A percentile compares a stretch with the other conserved stretches of the same genome.
Evolutionary conservation across 2,329 filamentous ascomycete genomes (phyloP).

Genomic region (Colletotrichum orchidophilum): DNA sequence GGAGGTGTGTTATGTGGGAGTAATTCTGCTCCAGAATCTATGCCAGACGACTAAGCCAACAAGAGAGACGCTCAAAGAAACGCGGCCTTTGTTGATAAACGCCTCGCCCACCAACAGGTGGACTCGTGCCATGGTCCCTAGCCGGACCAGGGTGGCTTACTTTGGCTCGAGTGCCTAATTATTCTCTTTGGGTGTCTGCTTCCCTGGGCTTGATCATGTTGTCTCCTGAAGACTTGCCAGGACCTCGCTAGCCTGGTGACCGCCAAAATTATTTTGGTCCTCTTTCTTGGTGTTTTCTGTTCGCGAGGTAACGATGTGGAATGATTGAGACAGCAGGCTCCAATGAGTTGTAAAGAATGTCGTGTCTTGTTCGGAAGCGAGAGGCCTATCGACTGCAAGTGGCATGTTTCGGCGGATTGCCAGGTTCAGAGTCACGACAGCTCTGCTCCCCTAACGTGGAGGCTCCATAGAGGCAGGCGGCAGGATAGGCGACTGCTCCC

Average conservation of each 20-base stretch:
- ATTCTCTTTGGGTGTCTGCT: not conserved
- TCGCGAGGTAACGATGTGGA: slow-evolving; percentile 27
- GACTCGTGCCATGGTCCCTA: slow-evolving; percentile 26
- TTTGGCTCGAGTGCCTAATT: slow-evolving; percentile 10
- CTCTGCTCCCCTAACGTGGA: slow-evolving; percentile 14
- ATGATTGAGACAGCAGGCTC: slow-evolving; percentile 18
- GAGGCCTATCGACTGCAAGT: slow-evolving; percentile 17
- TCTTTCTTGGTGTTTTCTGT: not conserved
- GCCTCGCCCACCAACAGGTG: slow-evolving; percentile 21
- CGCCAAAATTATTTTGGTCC: not conserved
- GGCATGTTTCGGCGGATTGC: slow-evolving; percentile 27
- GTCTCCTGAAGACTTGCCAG: slow-evolving; percentile 14
- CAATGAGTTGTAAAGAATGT: slow-evolving; percentile 4
- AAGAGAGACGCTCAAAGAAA: slow-evolving; percentile 3
- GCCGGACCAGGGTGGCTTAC: slow-evolving; percentile 22
- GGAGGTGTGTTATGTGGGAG: not conserved
- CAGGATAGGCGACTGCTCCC: slow-evolving; percentile 13
- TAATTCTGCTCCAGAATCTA: not conserved
- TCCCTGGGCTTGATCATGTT: not conserved
- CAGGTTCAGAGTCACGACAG: slow-evolving; percentile 22
- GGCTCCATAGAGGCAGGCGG: slow-evolving; percentile 20
- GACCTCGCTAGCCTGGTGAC: slow-evolving; percentile 1
- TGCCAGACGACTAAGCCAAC: not conserved
- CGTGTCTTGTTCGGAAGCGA: slow-evolving; percentile 26
- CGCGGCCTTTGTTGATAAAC: slow-evolving; percentile 27